Evolutionary conservation across 805 yeast genomes (phyloP).

Genomic region (Candida silvatica): DNA sequence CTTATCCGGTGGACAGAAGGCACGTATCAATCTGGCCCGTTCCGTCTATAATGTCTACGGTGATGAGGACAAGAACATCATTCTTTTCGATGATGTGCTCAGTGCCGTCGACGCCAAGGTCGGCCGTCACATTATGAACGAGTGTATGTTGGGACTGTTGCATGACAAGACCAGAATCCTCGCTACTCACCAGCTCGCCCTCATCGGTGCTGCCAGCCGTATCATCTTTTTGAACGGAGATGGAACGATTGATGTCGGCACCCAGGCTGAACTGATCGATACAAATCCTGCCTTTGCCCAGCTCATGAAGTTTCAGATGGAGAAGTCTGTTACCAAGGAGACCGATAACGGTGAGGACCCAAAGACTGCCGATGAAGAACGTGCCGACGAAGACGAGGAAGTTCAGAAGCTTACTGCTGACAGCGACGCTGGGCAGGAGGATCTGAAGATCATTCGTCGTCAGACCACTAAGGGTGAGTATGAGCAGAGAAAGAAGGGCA

Average conservation of each 20-base stretch:
- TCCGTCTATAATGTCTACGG: conserved; percentile 43
- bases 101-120: conserved; percentile 86
- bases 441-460: conserved; percentile 13
- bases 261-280: conserved; percentile 40
- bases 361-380: conserved; percentile 10
- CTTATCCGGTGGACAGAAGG: conserved; percentile 83
- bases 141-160: conserved; percentile 54
- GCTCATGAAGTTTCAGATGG: conserved; percentile 34
- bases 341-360: too few species aligned
- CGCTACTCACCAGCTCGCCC: conserved; percentile 76
- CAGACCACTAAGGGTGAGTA: conserved; percentile 20
- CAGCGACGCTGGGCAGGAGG: conserved; percentile 17
- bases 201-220: conserved; percentile 60
- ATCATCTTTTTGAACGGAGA: conserved; percentile 60
- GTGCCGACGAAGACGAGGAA: conserved; percentile 21
- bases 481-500: conserved; percentile 17
- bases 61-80: conserved; percentile 48
- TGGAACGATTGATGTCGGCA: conserved; percentile 51
- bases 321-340: conserved; percentile 2
- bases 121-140: conserved; percentile 67
- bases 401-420: conserved; percentile 14
- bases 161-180: conserved; percentile 54
- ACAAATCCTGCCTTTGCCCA: conserved; percentile 39
- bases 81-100: conserved; percentile 69
- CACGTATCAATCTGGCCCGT: conserved; percentile 71